phyloP scores from a whole-genome alignment of 202 grass and related monocot species.

The Hordeum pubiflorum region DNA sequence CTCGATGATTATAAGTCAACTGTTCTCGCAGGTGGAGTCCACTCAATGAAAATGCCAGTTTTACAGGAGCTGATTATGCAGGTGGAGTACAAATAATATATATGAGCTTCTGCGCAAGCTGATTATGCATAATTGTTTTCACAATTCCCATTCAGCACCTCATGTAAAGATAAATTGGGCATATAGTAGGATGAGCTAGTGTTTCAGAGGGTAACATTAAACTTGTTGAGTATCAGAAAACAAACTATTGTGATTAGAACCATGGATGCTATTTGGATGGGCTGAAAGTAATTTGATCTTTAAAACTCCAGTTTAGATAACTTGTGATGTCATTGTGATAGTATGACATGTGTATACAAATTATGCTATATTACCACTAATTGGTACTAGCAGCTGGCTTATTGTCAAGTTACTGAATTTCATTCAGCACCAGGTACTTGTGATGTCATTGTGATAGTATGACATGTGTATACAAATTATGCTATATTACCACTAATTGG shows the following conservation, averaged over 20 bases:
- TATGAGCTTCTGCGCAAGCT: background rate
- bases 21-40: background rate
- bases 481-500: constrained; percentile 10
- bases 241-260: constrained; percentile 7
- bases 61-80: background rate
- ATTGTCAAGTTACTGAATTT: background rate
- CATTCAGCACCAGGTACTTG: background rate
- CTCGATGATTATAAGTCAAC: no score
- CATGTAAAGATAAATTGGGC: background rate
- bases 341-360: background rate
- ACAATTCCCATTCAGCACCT: background rate
- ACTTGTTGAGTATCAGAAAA: background rate
- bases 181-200: background rate
- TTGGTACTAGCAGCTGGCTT: background rate
- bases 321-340: background rate
- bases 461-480: background rate
- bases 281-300: background rate
- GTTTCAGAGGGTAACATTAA: background rate
- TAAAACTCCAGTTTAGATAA: background rate
- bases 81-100: background rate
- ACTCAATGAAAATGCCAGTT: background rate
- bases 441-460: background rate
- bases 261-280: constrained; percentile 8
- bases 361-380: constrained; percentile 9
- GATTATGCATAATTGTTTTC: background rate